phyloP scores from a whole-genome alignment of 148 eudicot species.

The Chenopodium album region DNA sequence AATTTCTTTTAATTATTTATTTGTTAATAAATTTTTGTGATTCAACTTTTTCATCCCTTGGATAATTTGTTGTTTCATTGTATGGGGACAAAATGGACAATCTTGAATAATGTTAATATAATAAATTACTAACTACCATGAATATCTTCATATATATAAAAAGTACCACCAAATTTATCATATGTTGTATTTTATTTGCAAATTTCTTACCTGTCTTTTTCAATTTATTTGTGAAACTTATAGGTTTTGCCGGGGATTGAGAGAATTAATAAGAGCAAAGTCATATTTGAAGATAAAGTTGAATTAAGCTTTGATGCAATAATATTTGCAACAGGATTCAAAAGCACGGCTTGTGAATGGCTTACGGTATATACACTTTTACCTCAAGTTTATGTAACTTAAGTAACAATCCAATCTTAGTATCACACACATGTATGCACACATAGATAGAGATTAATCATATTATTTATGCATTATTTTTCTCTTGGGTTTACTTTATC shows the following conservation, averaged over 20 bases:
- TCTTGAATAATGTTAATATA: too few relatives aligned
- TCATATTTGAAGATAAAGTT: constrained; percentile 23
- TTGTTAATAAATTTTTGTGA: too few relatives aligned
- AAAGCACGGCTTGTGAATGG: constrained; percentile 32
- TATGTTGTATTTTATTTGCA: neutral
- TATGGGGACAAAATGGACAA: too few relatives aligned
- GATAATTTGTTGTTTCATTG: too few relatives aligned
- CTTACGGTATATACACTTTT: constrained; percentile 29
- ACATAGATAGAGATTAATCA: too few relatives aligned
- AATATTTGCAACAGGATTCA: constrained; percentile 40
- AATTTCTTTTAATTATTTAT: neutral
- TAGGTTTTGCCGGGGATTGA: constrained; percentile 37
- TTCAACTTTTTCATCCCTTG: too few relatives aligned
- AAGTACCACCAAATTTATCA: neutral
- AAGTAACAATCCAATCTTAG: neutral
- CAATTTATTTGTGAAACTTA: neutral
- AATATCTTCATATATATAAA: too few relatives aligned
- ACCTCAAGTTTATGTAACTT: too few relatives aligned
- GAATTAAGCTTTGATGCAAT: constrained; percentile 36
- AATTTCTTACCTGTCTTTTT: neutral
- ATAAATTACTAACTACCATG: too few relatives aligned
- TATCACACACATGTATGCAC: too few relatives aligned
- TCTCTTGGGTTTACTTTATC: too few relatives aligned
- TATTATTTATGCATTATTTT: too few relatives aligned
- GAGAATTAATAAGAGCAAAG: constrained; percentile 18